Percentiles rank a stretch among this genome's conserved stretches.
phyloP scores from a whole-genome alignment of 495 filamentous ascomycete species.

The Penicillium samsonianum region DNA sequence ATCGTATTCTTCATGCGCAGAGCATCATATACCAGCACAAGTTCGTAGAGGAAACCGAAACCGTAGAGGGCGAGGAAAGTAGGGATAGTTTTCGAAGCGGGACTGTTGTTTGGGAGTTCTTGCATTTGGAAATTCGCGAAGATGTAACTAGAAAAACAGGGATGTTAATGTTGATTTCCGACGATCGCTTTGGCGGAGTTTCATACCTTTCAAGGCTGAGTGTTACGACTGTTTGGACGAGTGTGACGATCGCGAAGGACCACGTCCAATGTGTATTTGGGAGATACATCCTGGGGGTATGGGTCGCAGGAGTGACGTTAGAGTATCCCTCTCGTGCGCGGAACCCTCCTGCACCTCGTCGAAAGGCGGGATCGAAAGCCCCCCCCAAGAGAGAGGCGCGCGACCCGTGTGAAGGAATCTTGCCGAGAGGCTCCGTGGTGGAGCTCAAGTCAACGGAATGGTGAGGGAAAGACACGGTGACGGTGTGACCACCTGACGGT shows the following conservation, averaged over 20 bases:
- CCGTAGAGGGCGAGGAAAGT: slow-evolving; percentile 96
- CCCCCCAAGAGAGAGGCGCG: slow-evolving; percentile 67
- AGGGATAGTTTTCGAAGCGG: slow-evolving; percentile 66
- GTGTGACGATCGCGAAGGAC: slow-evolving; percentile 72
- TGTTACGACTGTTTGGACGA: slow-evolving; percentile 74
- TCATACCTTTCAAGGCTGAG: slow-evolving; percentile 86
- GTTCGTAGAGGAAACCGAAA: slow-evolving; percentile 91
- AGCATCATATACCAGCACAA: slow-evolving; percentile 89
- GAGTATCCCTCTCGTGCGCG: slow-evolving; percentile 58
- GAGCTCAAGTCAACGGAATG: slow-evolving; percentile 38
- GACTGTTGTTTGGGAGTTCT: slow-evolving; percentile 53
- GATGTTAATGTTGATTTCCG: not conserved
- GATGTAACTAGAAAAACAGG: slow-evolving; percentile 37
- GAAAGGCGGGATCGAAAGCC: slow-evolving; percentile 54
- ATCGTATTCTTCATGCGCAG: slow-evolving; percentile 96
- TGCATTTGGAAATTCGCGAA: slow-evolving; percentile 64
- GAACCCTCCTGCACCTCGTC: slow-evolving; percentile 49
- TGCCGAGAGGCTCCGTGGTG: slow-evolving; percentile 52
- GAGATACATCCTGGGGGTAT: slow-evolving; percentile 59
- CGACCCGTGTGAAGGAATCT: slow-evolving; percentile 62
- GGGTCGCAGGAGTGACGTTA: slow-evolving; percentile 29
- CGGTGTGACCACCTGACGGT: slow-evolving; percentile 39
- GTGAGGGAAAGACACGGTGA: slow-evolving; percentile 41
- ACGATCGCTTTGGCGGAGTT: not conserved
- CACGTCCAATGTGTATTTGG: slow-evolving; percentile 86